Evolutionary conservation across 2,329 filamentous ascomycete species (phyloP).

Genomic region (Hymenoscyphus repandus): DNA sequence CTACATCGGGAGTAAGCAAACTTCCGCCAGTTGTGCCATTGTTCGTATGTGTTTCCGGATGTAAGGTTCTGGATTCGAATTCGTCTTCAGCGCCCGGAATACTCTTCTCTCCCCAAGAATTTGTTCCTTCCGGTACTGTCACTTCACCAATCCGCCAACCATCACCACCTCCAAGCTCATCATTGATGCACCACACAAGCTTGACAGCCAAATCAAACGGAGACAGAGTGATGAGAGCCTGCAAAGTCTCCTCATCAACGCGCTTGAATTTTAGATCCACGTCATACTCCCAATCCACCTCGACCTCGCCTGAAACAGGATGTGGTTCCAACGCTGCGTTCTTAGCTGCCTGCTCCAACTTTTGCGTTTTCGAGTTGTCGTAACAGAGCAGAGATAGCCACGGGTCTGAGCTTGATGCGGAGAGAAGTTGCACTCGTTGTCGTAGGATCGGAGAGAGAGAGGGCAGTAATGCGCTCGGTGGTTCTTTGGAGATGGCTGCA

Average conservation of each 20-base stretch:
- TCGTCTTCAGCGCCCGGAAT: constrained; percentile 58
- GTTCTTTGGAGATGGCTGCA: constrained; percentile 52
- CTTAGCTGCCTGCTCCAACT: constrained; percentile 56
- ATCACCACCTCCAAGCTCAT: constrained; percentile 49
- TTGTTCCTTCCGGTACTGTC: constrained; percentile 49
- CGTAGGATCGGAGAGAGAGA: constrained; percentile 61
- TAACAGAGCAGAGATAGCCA: constrained; percentile 74
- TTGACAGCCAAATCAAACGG: constrained; percentile 59
- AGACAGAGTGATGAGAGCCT: constrained; percentile 57
- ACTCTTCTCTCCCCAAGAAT: constrained; percentile 42
- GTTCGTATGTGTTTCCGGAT: constrained; percentile 1
- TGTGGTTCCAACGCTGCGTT: constrained; percentile 69
- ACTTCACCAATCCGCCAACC: constrained; percentile 73
- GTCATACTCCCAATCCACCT: constrained; percentile 64
- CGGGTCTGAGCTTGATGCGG: constrained; percentile 52
- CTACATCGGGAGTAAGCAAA: constrained; percentile 26
- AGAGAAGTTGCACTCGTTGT: constrained; percentile 61
- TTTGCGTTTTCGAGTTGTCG: constrained; percentile 46
- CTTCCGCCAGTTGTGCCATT: constrained; percentile 16
- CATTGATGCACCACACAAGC: constrained; percentile 62
- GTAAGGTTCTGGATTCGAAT: constrained; percentile 34
- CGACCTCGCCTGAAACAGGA: constrained; percentile 73
- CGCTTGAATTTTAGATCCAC: constrained; percentile 58
- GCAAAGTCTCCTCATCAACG: constrained; percentile 71
- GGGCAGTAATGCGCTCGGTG: constrained; percentile 51